These are phyloP conservation scores for Begonia masoniana DNA, from an alignment of 306 rosid species.

Conservation along the genomic window DNA sequence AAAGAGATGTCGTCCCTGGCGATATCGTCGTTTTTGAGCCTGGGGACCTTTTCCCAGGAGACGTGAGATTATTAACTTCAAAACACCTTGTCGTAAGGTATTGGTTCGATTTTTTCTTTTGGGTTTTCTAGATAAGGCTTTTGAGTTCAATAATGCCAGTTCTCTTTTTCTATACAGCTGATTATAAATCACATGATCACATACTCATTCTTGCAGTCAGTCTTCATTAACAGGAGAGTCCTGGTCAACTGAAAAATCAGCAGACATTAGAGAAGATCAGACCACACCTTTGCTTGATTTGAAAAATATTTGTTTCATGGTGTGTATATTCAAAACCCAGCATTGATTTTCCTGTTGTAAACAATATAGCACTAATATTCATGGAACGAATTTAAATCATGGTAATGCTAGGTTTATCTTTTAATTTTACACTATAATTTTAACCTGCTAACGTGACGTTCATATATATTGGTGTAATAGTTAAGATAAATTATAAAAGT, in stretches of 20 bases:
- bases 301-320: conserved; percentile 78
- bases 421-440: no score
- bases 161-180: no score
- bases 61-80: conserved; percentile 59
- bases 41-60: conserved; percentile 86
- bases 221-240: conserved; percentile 86
- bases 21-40: conserved; percentile 83
- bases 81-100: conserved; percentile 83
- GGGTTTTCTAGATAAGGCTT: conserved; percentile 7
- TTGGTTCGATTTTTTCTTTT: background rate
- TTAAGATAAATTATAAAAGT: no score
- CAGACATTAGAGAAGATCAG: conserved; percentile 44
- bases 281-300: conserved; percentile 61
- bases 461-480: no score
- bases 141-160: conserved; percentile 6
- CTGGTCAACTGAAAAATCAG: conserved; percentile 46
- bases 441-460: no score
- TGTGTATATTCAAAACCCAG: conserved; percentile 14
- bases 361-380: no score
- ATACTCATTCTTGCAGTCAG: conserved; percentile 52
- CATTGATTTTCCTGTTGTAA: no score
- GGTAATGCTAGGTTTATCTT: no score
- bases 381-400: no score
- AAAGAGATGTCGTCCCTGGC: conserved; percentile 74
- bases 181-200: conserved; percentile 8